phyloP scores from a whole-genome alignment of 768 basidiomycete genomes.

The Hebeloma cylindrosporum region DNA sequence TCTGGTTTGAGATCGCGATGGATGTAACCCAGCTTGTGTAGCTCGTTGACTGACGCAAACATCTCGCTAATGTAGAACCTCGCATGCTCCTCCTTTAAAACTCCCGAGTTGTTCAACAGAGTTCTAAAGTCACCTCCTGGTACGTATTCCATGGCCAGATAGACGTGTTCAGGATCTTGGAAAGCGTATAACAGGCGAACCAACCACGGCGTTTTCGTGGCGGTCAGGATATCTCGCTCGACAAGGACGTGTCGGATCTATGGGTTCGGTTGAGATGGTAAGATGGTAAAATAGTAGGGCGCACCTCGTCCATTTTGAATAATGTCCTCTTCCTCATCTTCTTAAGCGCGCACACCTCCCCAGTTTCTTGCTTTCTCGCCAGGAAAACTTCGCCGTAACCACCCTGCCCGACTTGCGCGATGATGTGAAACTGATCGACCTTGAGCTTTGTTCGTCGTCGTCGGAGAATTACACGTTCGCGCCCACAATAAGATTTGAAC shows the following conservation, averaged over 20 bases:
- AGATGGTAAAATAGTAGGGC: conserved; percentile 12
- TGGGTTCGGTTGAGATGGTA: conserved; percentile 1
- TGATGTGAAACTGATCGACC: conserved; percentile 96
- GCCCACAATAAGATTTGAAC: conserved; percentile 89
- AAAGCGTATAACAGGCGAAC: conserved; percentile 95
- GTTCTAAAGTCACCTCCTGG: conserved; percentile 99
- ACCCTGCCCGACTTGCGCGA: conserved; percentile 98
- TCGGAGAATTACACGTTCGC: conserved; percentile 91
- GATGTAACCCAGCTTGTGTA: conserved; percentile 97
- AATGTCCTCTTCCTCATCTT: conserved; percentile 95
- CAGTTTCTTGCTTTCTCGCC: conserved; percentile 92
- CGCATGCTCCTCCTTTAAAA: conserved; percentile 96
- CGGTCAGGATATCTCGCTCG: conserved; percentile 95
- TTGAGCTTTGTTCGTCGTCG: conserved; percentile 89
- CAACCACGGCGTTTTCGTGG: conserved; percentile 97
- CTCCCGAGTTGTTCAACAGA: conserved; percentile 95
- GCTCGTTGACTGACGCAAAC: conserved; percentile 91
- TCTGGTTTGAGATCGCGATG: conserved; percentile 98
- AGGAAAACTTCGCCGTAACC: conserved; percentile 98
- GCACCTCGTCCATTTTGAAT: conserved; percentile 97
- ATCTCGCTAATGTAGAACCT: conserved; percentile 97
- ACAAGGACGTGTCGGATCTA: conserved; percentile 97
- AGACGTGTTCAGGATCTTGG: conserved; percentile 88
- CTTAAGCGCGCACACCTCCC: conserved; percentile 96
- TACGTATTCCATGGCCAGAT: conserved; percentile 99